Base-by-base conservation (phyloP, 805 yeast species). In the Saturnispora diversa region DNA sequence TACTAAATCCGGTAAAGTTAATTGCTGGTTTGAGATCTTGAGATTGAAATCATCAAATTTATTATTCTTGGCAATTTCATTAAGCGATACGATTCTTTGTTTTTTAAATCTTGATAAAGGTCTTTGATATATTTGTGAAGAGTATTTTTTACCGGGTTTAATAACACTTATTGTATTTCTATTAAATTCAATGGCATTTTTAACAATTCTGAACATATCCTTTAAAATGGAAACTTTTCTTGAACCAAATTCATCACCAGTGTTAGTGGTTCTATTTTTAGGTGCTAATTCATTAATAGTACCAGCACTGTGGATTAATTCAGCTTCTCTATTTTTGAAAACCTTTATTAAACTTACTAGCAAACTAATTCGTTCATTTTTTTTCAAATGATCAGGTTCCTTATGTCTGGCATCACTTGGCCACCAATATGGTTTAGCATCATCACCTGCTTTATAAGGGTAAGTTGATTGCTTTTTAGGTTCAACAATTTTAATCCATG, bases 381-480 rank as follows among this genome's bases (percentile, higher is more conserved):
- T 81, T 43, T 64, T 68, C 43, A 83, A 60, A 58, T 83, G 90
- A 53, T 81, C 90, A 0, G 90, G 90, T 51, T 82, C 88, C 32
- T 64, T 66, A 57, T 82, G 90, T 27, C 73, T 62, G 1, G 78
- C 72, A 10, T 47, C 42, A 0, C 31, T 27, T 0, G 88, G 88
- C 92, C 92, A 82, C 88, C 88, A 81, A 5, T 53, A 50, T 1
- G 90, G 92, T 46, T 64, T 72, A 10, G 70, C 49, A 0, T 20
- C 35, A 11, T 70, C 69, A 2, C 75, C 75, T 8, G 54, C 51
- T 40, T 74, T 79, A 54, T 82, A 82, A 3, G 90, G 90, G 48
- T 61, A 70, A 19, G 61, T 58, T 1, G 79, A 65, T 56, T 80
- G 85, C 46, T 82, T 82, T 40, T 60, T 65, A 2, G 90, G 88